A percentile compares a stretch with the other conserved stretches of the same genome.
Conservation (phyloP, 345 rosid species). For the Dipteronia sinensis region DNA sequence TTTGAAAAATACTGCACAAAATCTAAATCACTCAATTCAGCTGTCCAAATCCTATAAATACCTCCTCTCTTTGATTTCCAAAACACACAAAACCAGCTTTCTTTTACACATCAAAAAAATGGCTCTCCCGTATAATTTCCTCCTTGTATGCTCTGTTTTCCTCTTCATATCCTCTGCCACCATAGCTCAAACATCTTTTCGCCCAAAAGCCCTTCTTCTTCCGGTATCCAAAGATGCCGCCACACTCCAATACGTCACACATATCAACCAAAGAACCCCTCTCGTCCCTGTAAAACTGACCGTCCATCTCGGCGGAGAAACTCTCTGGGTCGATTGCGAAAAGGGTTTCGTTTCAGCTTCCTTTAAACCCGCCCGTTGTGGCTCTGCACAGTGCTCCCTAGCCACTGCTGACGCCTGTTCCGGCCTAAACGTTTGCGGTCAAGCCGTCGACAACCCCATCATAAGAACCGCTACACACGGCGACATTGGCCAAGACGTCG, state of each 20-base stretch:
- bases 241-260: constrained; percentile 30
- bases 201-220: constrained; percentile 33
- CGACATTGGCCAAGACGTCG: constrained; percentile 29
- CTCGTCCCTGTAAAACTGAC: constrained; percentile 20
- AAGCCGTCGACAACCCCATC: constrained; percentile 24
- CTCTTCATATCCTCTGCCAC: constrained; percentile 9
- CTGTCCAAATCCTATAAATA: background rate
- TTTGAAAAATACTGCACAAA: background rate
- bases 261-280: constrained; percentile 27
- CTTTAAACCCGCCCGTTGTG: constrained; percentile 22
- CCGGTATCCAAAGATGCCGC: constrained; percentile 28
- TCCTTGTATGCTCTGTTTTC: constrained; percentile 13
- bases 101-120: background rate
- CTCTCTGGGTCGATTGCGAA: constrained; percentile 44
- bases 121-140: background rate
- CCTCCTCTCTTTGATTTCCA: background rate
- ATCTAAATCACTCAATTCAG: too few species aligned
- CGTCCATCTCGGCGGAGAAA: constrained; percentile 40
- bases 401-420: constrained; percentile 23
- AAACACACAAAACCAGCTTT: background rate
- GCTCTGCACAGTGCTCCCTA: constrained; percentile 32
- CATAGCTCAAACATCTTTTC: constrained; percentile 11
- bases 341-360: constrained; percentile 33
- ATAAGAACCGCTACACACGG: constrained; percentile 13
- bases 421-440: constrained; percentile 29